Evolutionary conservation across 805 yeast species (phyloP).

Genomic region (Wickerhamiella siamensis): DNA sequence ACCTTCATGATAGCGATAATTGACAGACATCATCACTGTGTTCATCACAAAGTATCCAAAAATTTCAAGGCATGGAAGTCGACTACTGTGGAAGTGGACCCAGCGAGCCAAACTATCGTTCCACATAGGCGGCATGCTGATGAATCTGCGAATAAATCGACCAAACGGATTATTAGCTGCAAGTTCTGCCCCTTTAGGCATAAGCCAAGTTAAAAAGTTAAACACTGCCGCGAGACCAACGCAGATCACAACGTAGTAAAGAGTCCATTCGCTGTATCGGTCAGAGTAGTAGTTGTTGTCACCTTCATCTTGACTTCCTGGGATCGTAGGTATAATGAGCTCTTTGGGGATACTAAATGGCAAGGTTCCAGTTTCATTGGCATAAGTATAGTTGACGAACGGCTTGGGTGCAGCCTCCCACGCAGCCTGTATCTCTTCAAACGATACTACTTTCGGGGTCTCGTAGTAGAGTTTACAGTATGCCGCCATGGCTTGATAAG

Average conservation of each 20-base stretch:
- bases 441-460: neutral
- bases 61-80: neutral
- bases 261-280: slow-evolving; percentile 5
- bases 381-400: neutral
- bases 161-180: neutral
- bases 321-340: neutral
- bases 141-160: slow-evolving; percentile 2
- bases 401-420: neutral
- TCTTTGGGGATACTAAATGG: neutral
- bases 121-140: slow-evolving; percentile 4
- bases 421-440: neutral
- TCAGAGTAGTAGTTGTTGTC: neutral
- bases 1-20: slow-evolving; percentile 5
- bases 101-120: neutral
- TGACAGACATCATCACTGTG: slow-evolving; percentile 2
- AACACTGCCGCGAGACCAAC: slow-evolving; percentile 4
- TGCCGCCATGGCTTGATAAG: neutral
- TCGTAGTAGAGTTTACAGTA: neutral
- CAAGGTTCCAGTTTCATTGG: neutral
- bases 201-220: slow-evolving; percentile 6
- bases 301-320: neutral
- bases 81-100: neutral
- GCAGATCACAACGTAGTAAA: slow-evolving; percentile 5
- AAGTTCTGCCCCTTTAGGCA: neutral
- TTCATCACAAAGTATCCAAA: slow-evolving; percentile 3